phyloP scores from a whole-genome alignment of 768 basidiomycete genomes.

The Psilocybe sp. region DNA sequence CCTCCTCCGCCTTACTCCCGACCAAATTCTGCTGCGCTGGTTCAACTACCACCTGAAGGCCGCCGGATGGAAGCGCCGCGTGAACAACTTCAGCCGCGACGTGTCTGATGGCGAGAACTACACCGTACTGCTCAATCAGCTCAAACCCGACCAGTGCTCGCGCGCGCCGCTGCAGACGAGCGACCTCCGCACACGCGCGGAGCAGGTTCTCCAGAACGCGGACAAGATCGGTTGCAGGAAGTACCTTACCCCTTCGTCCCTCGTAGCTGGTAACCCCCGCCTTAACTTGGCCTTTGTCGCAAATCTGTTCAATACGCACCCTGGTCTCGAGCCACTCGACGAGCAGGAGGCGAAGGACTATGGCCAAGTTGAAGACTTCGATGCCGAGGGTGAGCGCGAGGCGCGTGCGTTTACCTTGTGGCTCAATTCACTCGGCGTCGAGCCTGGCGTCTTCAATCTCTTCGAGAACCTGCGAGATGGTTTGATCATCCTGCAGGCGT shows the following conservation, averaged over 20 bases:
- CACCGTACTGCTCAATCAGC: slow-evolving; percentile 91
- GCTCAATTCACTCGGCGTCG: slow-evolving; percentile 96
- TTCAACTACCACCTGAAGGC: slow-evolving; percentile 99
- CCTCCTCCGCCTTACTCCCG: slow-evolving; percentile 88
- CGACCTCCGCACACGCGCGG: slow-evolving; percentile 82
- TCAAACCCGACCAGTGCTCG: slow-evolving; percentile 92
- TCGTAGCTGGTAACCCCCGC: slow-evolving; percentile 92
- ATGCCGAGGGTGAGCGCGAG: slow-evolving; percentile 97
- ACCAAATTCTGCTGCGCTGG: slow-evolving; percentile 97
- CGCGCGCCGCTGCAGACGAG: slow-evolving; percentile 84
- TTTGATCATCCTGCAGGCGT: slow-evolving; percentile 87
- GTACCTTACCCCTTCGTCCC: slow-evolving; percentile 89
- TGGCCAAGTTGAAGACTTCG: slow-evolving; percentile 91
- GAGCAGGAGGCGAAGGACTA: slow-evolving; percentile 92
- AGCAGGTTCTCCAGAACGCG: slow-evolving; percentile 92
- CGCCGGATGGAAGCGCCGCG: slow-evolving; percentile 90
- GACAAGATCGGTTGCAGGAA: slow-evolving; percentile 92
- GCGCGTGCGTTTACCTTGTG: slow-evolving; percentile 97
- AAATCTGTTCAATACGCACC: slow-evolving; percentile 97
- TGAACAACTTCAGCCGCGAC: slow-evolving; percentile 96
- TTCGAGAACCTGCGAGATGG: slow-evolving; percentile 97
- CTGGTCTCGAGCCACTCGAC: slow-evolving; percentile 91
- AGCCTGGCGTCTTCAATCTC: slow-evolving; percentile 93
- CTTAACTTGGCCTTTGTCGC: slow-evolving; percentile 98
- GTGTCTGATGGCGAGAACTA: slow-evolving; percentile 98